Base-by-base conservation (phyloP, 768 basidiomycete species). In the Leccinum obscurum region DNA sequence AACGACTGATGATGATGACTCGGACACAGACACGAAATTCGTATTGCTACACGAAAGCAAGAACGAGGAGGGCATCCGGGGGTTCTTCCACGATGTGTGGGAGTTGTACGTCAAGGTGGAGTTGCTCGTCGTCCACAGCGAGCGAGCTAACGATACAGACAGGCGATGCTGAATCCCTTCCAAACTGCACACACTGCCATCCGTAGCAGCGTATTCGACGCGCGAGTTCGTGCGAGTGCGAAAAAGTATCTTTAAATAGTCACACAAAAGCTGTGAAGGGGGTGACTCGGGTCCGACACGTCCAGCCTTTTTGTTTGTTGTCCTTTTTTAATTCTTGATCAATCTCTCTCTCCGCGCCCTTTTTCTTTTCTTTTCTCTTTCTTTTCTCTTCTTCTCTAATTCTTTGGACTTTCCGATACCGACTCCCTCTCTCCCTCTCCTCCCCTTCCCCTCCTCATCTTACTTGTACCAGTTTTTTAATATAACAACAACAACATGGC, bases 121-220 rank as follows among this genome's bases (percentile, higher is more conserved):
- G 81, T 22, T 0, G 26, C 56, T 30, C 37, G 28, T 6, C 44
- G 49, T 3, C 22, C 2, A 1, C 35, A 0, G 6, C 7, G 48
- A 22, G 2, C 26, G 4, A 11, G 10, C 57, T 57, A 58, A 54
- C n/a, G 30, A 51, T 30, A 7, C 57, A 37, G 41, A 20, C 76
- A 96, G 95, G 87, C 90, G 61, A 81, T 85, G 78, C 57, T 97
- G 75, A 99, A 97, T 69, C 96, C 97, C n/a, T 99, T 99, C 77
- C 92, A 98, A 67, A 92, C 90, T 4, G 89, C 91, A 34, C 94
- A 98, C 70, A 89, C 86, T 44, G 76, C 81, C 51, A 93, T 98
- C 66, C 83, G 87, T 58, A 95, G 90, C 71, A 70, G 75, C 17
- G 81, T 87, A 5, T 98, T 98, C 77, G 95, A 98, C 71, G 78